A percentile compares a stretch with the other conserved stretches of the same genome.
Evolutionary conservation across 1,284 basidiomycete genomes (phyloP).

Genomic region (Pseudozyma sp.): DNA sequence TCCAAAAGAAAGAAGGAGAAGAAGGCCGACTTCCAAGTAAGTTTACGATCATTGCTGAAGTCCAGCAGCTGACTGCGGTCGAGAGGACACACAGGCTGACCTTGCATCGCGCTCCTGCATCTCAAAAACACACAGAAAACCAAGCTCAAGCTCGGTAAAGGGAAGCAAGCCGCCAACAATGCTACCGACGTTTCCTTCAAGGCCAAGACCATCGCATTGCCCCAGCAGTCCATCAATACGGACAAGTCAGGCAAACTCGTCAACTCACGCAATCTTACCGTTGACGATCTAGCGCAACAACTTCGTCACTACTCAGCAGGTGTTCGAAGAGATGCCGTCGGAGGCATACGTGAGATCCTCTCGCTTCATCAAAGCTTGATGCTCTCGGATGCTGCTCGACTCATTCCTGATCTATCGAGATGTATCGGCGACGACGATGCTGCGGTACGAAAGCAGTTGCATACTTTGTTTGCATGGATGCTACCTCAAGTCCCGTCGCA

Average conservation of each 20-base stretch:
- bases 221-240: conserved; percentile 60
- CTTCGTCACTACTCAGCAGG: conserved; percentile 84
- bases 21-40: conserved; percentile 51
- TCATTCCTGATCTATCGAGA: conserved; percentile 78
- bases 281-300: conserved; percentile 82
- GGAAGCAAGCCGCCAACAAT: conserved; percentile 84
- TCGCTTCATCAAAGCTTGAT: conserved; percentile 76
- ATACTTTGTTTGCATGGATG: conserved; percentile 76
- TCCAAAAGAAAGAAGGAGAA: conserved; percentile 51
- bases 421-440: conserved; percentile 77
- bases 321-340: conserved; percentile 83
- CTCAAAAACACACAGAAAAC: conserved; percentile 79
- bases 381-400: conserved; percentile 74
- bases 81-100: too few relatives aligned
- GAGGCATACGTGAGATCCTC: conserved; percentile 83
- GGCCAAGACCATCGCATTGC: conserved; percentile 73
- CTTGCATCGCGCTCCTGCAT: not conserved
- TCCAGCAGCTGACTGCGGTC: not conserved
- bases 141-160: conserved; percentile 94
- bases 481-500: conserved; percentile 77
- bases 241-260: conserved; percentile 54
- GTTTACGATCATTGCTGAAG: not conserved
- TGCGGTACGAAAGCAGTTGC: conserved; percentile 71
- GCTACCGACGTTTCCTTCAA: conserved; percentile 96
- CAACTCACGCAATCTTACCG: conserved; percentile 74